A percentile compares a stretch with the other conserved stretches of the same genome.
Evolutionary conservation across 2,329 filamentous ascomycete species (phyloP).

Genomic region (Elsinoe batatas): DNA sequence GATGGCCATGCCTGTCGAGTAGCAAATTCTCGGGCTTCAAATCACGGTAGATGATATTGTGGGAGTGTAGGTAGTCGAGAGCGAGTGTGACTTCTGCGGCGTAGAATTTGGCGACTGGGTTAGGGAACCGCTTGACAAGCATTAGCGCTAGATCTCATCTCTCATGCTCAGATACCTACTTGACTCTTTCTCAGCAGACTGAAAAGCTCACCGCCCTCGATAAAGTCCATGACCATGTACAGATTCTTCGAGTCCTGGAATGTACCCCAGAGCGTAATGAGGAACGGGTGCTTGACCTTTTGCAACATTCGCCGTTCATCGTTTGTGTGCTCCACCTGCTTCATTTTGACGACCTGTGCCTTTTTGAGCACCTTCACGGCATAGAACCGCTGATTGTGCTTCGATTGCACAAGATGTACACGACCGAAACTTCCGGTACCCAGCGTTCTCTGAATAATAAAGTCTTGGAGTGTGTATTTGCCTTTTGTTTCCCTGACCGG

Average conservation of each 20-base stretch:
- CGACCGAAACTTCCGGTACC: slow-evolving; percentile 95
- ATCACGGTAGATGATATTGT: slow-evolving; percentile 96
- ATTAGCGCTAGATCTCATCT: slow-evolving; percentile 14
- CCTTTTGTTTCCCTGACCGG: slow-evolving; percentile 70
- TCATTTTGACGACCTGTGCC: slow-evolving; percentile 98
- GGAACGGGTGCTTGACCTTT: slow-evolving; percentile 93
- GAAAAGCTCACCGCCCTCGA: slow-evolving; percentile 95
- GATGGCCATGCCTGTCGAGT: slow-evolving; percentile 81
- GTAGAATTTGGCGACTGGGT: slow-evolving; percentile 98
- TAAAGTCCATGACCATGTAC: slow-evolving; percentile 99
- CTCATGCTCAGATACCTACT: slow-evolving; percentile 43
- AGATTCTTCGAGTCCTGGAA: slow-evolving; percentile 93
- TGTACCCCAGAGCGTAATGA: slow-evolving; percentile 96
- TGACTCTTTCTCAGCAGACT: slow-evolving; percentile 86
- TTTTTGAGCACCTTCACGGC: slow-evolving; percentile 98
- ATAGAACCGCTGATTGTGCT: slow-evolving; percentile 97
- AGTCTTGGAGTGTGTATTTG: slow-evolving; percentile 90
- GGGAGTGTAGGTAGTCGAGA: slow-evolving; percentile 85
- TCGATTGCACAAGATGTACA: slow-evolving; percentile 93
- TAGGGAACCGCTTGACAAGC: slow-evolving; percentile 75
- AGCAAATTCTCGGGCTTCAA: slow-evolving; percentile 91
- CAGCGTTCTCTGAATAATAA: slow-evolving; percentile 78
- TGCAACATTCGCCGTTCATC: slow-evolving; percentile 93
- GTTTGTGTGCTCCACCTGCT: slow-evolving; percentile 98
- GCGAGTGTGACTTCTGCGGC: slow-evolving; percentile 94